phyloP scores from a whole-genome alignment of 2,329 filamentous ascomycete genomes.

The Simplicillium aogashimaense region DNA sequence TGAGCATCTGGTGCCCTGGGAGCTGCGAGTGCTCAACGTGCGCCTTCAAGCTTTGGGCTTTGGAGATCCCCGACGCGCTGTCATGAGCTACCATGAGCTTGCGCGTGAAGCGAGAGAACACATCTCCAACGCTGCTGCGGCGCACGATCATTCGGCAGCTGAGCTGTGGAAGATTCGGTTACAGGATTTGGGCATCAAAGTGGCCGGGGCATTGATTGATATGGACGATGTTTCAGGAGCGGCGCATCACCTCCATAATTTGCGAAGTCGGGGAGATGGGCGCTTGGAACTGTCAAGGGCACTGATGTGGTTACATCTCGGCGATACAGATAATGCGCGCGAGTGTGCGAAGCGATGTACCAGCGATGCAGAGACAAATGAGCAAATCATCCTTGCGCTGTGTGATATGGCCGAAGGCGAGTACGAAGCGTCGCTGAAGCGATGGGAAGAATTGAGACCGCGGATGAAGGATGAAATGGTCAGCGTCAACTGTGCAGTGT shows the following conservation, averaged over 20 bases:
- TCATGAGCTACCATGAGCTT: slow-evolving; percentile 87
- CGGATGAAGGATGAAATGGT: slow-evolving; percentile 54
- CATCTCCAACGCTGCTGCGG: slow-evolving; percentile 34
- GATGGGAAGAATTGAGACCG: slow-evolving; percentile 45
- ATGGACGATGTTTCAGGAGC: slow-evolving; percentile 85
- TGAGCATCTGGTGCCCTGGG: slow-evolving; percentile 73
- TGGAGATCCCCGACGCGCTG: slow-evolving; percentile 69
- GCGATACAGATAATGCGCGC: slow-evolving; percentile 62
- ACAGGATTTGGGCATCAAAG: slow-evolving; percentile 61
- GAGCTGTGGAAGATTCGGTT: slow-evolving; percentile 64
- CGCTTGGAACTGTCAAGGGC: slow-evolving; percentile 41
- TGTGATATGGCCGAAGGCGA: slow-evolving; percentile 70
- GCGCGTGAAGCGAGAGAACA: slow-evolving; percentile 64
- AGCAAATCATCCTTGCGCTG: slow-evolving; percentile 53
- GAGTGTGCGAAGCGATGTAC: slow-evolving; percentile 31
- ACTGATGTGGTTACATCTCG: slow-evolving; percentile 68
- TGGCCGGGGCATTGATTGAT: slow-evolving; percentile 61
- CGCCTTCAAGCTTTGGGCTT: slow-evolving; percentile 80
- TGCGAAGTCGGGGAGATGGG: slow-evolving; percentile 32
- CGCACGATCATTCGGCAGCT: slow-evolving; percentile 41
- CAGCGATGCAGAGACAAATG: slow-evolving; percentile 21
- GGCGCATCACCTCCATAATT: slow-evolving; percentile 55
- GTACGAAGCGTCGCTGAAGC: slow-evolving; percentile 51
- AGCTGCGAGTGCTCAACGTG: slow-evolving; percentile 71
- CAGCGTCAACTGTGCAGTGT: slow-evolving; percentile 75